A percentile compares a stretch with the other conserved stretches of the same genome.
Conservation (phyloP, 345 rosid genomes). For the Limnanthes douglasii region DNA sequence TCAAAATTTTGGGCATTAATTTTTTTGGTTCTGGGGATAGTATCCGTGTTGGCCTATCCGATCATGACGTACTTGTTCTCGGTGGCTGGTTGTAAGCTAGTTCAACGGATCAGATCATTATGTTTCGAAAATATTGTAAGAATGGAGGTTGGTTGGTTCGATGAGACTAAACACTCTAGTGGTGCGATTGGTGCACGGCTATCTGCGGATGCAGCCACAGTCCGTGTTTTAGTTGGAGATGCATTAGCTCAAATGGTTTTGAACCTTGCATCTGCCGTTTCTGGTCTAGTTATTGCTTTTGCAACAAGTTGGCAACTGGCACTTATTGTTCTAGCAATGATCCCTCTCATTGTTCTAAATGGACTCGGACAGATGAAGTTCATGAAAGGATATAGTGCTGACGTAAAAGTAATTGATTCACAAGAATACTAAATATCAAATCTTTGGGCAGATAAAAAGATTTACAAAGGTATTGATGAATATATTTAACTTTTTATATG, state of each 20-base stretch:
- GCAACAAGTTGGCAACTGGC: constrained; percentile 48
- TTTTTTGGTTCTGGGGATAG: constrained; percentile 23
- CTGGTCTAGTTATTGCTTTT: constrained; percentile 36
- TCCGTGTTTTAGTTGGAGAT: constrained; percentile 42
- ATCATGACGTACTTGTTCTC: constrained; percentile 24
- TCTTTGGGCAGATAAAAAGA: too few relatives aligned
- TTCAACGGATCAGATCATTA: constrained; percentile 27
- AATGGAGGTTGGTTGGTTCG: constrained; percentile 58
- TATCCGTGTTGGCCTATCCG: constrained; percentile 17
- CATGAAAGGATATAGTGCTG: constrained; percentile 41
- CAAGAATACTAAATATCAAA: too few relatives aligned
- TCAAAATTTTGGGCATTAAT: constrained; percentile 33
- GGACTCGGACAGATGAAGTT: constrained; percentile 29
- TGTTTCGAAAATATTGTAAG: constrained; percentile 38
- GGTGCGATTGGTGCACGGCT: constrained; percentile 58
- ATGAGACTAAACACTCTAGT: constrained; percentile 23
- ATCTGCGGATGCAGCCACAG: constrained; percentile 43
- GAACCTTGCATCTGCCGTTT: constrained; percentile 26
- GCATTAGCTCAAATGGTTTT: constrained; percentile 34
- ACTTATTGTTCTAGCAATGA: constrained; percentile 18
- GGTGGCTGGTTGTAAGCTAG: constrained; percentile 29
- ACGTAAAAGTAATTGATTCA: too few relatives aligned
- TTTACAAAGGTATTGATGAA: too few relatives aligned
- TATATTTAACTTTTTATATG: constrained; percentile 2
- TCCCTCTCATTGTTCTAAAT: constrained; percentile 30